Evolutionary conservation across 768 basidiomycete genomes (phyloP), one percentile per base, ranked within the genome.

Genomic region (Boletus vinaceobasis): DNA sequence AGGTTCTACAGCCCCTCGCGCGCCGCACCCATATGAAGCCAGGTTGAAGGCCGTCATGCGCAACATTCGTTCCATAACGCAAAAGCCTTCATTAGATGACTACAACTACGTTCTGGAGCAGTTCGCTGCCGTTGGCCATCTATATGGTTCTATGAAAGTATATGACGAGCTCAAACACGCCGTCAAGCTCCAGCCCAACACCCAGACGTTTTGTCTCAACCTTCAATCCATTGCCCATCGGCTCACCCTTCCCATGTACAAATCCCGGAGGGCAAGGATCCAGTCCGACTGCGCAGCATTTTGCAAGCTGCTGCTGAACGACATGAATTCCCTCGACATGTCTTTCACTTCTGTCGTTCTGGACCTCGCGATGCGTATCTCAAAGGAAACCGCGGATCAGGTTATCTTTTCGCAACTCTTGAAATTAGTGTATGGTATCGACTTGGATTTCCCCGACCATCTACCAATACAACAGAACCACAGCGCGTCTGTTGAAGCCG

Each of bases 41-140:
- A 84, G 90, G 31, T 80, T 90, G 61, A 81, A 83, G 67, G 70
- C 77, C 19, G 73, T 93, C 65, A 80, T 93, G 55, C 77, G 77
- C 49, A 88, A 88, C 66, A 90, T 92, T 23, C 83, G 83, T 50
- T 73, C 75, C 37, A 63, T 79, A 13, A 64, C 52, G 65, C 69
- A 42, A 77, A 80, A 21, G 53, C 79, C 70, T 13, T 62, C 65
- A 13, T 54, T 86, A 49, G 80, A 83, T 3, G 91, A 93, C 67
- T 93, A 87, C 67, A 79, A 91, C 66, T 85, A 85, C 63, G 73
- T 93, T 55, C 67, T 93, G 48, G 77, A 81, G 57, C 87, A 90
- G 56, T 90, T 90, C 56, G 86, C 89, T 33, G 82, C 85, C 0
- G 82, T 83, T 4, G 91, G 90, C n/a, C 80, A 92, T 62, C 75